These are phyloP conservation scores for Yarrowia sp. DNA, from an alignment of 805 yeast genomes.

Conservation along the genomic window DNA sequence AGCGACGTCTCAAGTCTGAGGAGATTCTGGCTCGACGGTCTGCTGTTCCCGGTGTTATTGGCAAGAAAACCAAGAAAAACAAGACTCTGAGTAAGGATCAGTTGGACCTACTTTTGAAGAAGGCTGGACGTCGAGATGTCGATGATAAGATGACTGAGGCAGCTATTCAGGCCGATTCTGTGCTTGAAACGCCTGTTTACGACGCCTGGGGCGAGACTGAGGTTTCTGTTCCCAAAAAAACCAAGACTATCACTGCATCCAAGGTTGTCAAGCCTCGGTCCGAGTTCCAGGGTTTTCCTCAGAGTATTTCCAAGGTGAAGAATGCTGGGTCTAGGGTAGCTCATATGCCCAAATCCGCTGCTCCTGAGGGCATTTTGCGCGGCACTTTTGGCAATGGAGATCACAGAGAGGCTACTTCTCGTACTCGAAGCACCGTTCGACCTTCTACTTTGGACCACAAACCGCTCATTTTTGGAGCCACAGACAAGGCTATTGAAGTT, in stretches of 20 bases:
- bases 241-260: neutral
- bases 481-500: slow-evolving; percentile 38
- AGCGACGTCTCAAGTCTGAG: slow-evolving; percentile 50
- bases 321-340: slow-evolving; percentile 1
- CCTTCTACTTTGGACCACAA: slow-evolving; percentile 52
- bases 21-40: slow-evolving; percentile 77
- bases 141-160: slow-evolving; percentile 48
- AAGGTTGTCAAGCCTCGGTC: slow-evolving; percentile 3
- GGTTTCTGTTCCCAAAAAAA: neutral
- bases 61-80: slow-evolving; percentile 39
- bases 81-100: slow-evolving; percentile 57
- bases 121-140: slow-evolving; percentile 70
- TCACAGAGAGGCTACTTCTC: neutral
- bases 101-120: slow-evolving; percentile 60
- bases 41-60: slow-evolving; percentile 63
- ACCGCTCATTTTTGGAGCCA: slow-evolving; percentile 52
- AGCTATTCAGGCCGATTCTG: slow-evolving; percentile 61
- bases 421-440: slow-evolving; percentile 28
- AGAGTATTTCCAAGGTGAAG: neutral
- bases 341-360: neutral
- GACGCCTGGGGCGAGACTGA: slow-evolving; percentile 66
- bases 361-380: neutral
- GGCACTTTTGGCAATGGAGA: neutral
- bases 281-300: slow-evolving; percentile 21
- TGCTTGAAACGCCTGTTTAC: slow-evolving; percentile 47